phyloP scores from a whole-genome alignment of 1,284 basidiomycete genomes.

The Volvariella surrecta region DNA sequence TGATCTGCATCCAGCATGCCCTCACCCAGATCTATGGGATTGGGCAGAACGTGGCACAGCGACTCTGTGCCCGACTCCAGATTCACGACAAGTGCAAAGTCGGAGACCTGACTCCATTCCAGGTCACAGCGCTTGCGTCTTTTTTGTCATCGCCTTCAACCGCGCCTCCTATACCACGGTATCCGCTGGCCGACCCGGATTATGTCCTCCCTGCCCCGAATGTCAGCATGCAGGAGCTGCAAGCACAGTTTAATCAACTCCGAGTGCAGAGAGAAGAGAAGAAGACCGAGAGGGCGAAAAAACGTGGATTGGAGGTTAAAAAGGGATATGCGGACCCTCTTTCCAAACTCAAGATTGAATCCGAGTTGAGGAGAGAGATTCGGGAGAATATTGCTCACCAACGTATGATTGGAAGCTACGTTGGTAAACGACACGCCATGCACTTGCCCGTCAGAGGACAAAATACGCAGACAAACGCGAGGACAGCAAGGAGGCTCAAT shows the following conservation, averaged over 20 bases:
- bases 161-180: conserved; percentile 48
- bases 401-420: conserved; percentile 83
- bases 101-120: conserved; percentile 66
- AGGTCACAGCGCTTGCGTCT: conserved; percentile 79
- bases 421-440: conserved; percentile 83
- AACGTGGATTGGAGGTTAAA: conserved; percentile 11
- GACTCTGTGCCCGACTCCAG: conserved; percentile 82
- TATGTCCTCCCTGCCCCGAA: conserved; percentile 41
- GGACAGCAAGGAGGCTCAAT: conserved; percentile 83
- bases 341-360: conserved; percentile 70
- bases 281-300: conserved; percentile 13
- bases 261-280: conserved; percentile 14
- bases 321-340: conserved; percentile 42
- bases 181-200: conserved; percentile 49
- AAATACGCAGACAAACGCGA: conserved; percentile 80
- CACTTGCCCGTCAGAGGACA: conserved; percentile 86
- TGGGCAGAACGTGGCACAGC: conserved; percentile 63
- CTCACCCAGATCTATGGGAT: conserved; percentile 82
- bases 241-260: conserved; percentile 16
- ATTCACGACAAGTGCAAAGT: conserved; percentile 79
- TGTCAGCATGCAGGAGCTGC: conserved; percentile 33
- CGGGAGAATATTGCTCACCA: conserved; percentile 87
- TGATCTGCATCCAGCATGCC: conserved; percentile 51
- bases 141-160: conserved; percentile 82
- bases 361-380: conserved; percentile 71